A percentile compares a stretch with the other conserved stretches of the same genome.
These are phyloP conservation scores for Globisporangium perplexum DNA, from an alignment of 352 stramenopile genomes.

Conservation along the genomic window DNA sequence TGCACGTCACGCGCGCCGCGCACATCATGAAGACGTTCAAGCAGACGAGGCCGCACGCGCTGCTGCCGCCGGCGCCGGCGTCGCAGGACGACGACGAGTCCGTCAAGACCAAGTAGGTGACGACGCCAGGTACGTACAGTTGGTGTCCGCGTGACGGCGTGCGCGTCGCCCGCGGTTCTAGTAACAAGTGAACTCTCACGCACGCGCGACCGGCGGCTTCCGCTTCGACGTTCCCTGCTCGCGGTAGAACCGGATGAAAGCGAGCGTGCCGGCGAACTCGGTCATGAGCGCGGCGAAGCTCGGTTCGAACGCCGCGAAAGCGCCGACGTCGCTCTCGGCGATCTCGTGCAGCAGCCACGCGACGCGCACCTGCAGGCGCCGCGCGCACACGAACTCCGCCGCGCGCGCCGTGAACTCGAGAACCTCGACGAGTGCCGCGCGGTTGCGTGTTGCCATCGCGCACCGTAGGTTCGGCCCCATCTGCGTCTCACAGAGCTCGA, in stretches of 20 bases:
- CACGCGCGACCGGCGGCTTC: neutral
- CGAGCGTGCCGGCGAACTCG: slow-evolving; percentile 27
- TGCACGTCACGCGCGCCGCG: slow-evolving; percentile 30
- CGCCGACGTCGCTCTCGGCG: slow-evolving; percentile 42
- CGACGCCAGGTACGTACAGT: too few relatives aligned
- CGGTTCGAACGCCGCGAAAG: slow-evolving; percentile 23
- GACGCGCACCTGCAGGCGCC: slow-evolving; percentile 57
- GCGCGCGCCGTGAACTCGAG: slow-evolving; percentile 61
- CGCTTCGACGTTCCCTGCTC: slow-evolving; percentile 23
- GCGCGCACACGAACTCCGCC: slow-evolving; percentile 66
- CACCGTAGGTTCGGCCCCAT: slow-evolving; percentile 37
- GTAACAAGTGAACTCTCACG: too few relatives aligned
- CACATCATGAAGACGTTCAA: slow-evolving; percentile 42
- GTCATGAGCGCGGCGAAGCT: slow-evolving; percentile 16
- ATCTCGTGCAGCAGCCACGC: slow-evolving; percentile 53
- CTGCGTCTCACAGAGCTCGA: slow-evolving; percentile 44
- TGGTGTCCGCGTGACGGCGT: too few relatives aligned
- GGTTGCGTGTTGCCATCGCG: slow-evolving; percentile 33
- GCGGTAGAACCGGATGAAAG: slow-evolving; percentile 33
- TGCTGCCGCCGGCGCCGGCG: slow-evolving; percentile 19
- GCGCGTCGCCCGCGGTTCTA: too few relatives aligned
- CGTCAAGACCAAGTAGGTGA: neutral
- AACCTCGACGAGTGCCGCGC: slow-evolving; percentile 47
- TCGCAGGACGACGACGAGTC: slow-evolving; percentile 2
- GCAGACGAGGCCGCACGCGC: slow-evolving; percentile 34